A percentile compares a stretch with the other conserved stretches of the same genome.
These are phyloP conservation scores for Ceratorhiza oryzae-sativae DNA, from an alignment of 1,284 basidiomycete species.

Conservation along the genomic window DNA sequence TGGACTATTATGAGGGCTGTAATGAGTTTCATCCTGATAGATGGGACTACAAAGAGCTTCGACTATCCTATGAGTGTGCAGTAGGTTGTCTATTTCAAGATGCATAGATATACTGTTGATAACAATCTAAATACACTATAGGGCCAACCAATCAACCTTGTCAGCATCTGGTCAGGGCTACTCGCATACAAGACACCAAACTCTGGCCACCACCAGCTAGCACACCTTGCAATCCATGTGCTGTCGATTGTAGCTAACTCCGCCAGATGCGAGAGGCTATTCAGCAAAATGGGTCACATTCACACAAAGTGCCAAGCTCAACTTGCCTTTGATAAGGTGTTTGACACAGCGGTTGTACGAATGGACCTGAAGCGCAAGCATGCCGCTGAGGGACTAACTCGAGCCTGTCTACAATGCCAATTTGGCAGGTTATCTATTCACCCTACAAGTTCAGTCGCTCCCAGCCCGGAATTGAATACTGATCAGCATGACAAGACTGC, in stretches of 20 bases:
- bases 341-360: too few species aligned
- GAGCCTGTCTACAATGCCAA: too few species aligned
- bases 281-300: too few species aligned
- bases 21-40: constrained; percentile 16
- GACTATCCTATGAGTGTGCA: neutral
- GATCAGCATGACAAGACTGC: too few species aligned
- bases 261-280: too few species aligned
- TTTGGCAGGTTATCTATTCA: too few species aligned
- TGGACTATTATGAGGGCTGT: neutral
- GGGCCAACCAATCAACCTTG: neutral
- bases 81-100: neutral
- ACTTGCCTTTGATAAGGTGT: too few species aligned
- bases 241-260: constrained; percentile 46
- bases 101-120: neutral
- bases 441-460: too few species aligned
- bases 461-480: too few species aligned
- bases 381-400: too few species aligned
- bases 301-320: too few species aligned
- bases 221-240: constrained; percentile 44
- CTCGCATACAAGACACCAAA: constrained; percentile 3
- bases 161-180: constrained; percentile 4
- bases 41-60: constrained; percentile 21
- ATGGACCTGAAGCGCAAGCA: too few species aligned
- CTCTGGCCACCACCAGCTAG: constrained; percentile 43
- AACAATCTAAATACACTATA: neutral